A percentile compares a stretch with the other conserved stretches of the same genome.
phyloP scores from a whole-genome alignment of 768 basidiomycete genomes.

The Mycena galopus region DNA sequence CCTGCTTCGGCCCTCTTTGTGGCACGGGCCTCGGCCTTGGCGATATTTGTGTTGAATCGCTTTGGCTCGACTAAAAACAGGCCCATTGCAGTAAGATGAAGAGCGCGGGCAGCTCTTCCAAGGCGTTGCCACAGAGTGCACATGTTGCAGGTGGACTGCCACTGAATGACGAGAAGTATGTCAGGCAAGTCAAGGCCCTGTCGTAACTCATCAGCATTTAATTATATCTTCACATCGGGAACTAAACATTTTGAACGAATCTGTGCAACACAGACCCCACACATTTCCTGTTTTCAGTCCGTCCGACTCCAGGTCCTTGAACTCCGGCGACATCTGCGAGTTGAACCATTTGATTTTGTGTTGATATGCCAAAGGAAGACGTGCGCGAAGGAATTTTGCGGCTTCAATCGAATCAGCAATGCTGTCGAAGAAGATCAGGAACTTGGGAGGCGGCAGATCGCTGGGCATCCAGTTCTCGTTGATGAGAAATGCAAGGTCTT shows the following conservation, averaged over 20 bases:
- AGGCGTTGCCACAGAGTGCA: constrained; percentile 44
- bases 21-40: constrained; percentile 16
- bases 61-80: constrained; percentile 39
- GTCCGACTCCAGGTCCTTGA: constrained; percentile 21
- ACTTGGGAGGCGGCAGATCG: constrained; percentile 29
- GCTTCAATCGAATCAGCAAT: constrained; percentile 32
- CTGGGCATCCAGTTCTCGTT: constrained; percentile 18
- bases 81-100: constrained; percentile 22
- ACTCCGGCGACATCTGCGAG: constrained; percentile 37
- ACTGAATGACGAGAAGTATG: constrained; percentile 48
- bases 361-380: constrained; percentile 24
- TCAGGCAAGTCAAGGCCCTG: constrained; percentile 49
- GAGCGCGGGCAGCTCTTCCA: constrained; percentile 40
- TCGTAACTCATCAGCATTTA: neutral
- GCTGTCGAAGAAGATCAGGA: constrained; percentile 42
- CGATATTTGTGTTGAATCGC: constrained; percentile 39
- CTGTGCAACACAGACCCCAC: constrained; percentile 41
- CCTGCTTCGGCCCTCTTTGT: neutral
- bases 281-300: constrained; percentile 27
- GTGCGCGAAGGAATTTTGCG: constrained; percentile 23
- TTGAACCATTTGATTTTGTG: constrained; percentile 43
- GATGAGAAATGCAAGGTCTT: constrained; percentile 37
- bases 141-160: constrained; percentile 35
- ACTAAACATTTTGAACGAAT: constrained; percentile 46
- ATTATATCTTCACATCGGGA: neutral